Base-by-base conservation (phyloP, 2,329 filamentous ascomycete genomes). In the Exophiala calicioides region DNA sequence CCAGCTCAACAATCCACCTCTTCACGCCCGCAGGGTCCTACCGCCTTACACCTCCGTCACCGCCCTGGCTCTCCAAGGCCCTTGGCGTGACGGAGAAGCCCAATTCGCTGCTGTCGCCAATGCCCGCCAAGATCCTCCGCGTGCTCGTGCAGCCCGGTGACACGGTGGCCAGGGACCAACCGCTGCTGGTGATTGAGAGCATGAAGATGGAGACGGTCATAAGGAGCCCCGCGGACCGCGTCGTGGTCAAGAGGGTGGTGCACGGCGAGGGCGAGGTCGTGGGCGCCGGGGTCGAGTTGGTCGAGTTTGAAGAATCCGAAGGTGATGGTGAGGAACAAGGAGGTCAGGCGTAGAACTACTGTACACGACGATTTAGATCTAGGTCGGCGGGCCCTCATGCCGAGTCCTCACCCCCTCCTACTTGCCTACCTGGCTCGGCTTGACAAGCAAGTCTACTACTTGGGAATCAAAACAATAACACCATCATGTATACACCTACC, bases 81-180 rank as follows among this genome's bases (percentile, higher is more conserved):
- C 75, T 96, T 5, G 90, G 91, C 0, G 72, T 87, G 53, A 90
- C 88, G 65, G 88, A 95, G 62, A 78, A 79, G 0, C 77, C 83
- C 5, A 90, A 91, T 50, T 93, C 86, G 42, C 89, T 97, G 1
- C 77, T 88, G 18, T 89, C 93, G 16, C 93, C 93, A 0, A 98
- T 98, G 93, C 93, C 93, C 1, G 97, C 93, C 71, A 97, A 97
- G 72, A 85, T 98, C 19, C 71, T 98, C 52, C 82, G 88, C 56
- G 93, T 96, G 36, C 88, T 95, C 67, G 89, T 96, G 0, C 71
- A 77, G 20, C 89, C 89, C 58, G 93, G 93, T 0, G 82, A 95
- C 55, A 70, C 69, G 35, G 93, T 98, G 12, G 82, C 83, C 64
- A 94, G 91, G 71, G 90, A 91, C 34, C 83, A 91, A 47, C 82